These are phyloP conservation scores for Nymphaea colorata DNA, from an alignment of 164 flowering plant species.

Conservation along the genomic window DNA sequence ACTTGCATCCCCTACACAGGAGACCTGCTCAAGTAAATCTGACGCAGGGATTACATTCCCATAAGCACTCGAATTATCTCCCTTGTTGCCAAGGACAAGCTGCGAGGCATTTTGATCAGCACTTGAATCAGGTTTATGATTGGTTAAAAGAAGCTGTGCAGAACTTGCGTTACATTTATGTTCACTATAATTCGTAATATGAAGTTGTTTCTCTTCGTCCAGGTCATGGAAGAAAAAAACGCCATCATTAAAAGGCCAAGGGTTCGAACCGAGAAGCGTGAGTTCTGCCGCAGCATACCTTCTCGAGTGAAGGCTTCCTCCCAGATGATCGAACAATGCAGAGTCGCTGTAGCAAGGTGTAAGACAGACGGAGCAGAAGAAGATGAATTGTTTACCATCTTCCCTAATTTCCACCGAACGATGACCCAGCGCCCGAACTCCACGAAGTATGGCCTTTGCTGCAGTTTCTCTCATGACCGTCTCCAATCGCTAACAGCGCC, in stretches of 20 bases:
- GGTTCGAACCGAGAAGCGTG: slow-evolving; percentile 58
- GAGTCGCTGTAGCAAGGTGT: slow-evolving; percentile 68
- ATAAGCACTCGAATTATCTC: background rate
- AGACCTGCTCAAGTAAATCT: background rate
- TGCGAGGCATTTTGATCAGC: background rate
- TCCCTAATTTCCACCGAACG: slow-evolving; percentile 67
- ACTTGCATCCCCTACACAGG: background rate
- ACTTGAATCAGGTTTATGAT: background rate
- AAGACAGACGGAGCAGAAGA: slow-evolving; percentile 75
- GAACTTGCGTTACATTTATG: background rate
- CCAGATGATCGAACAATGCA: slow-evolving; percentile 51
- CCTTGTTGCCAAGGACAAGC: background rate
- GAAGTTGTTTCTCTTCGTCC: slow-evolving; percentile 14
- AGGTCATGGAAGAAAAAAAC: slow-evolving; percentile 52
- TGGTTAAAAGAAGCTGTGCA: background rate
- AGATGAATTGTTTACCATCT: slow-evolving; percentile 57
- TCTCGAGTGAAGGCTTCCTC: slow-evolving; percentile 52
- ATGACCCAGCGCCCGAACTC: slow-evolving; percentile 63
- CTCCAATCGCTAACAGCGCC: too few relatives aligned
- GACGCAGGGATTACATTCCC: too few relatives aligned
- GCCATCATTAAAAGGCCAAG: slow-evolving; percentile 97
- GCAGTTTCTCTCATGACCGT: slow-evolving; percentile 24
- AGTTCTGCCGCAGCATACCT: slow-evolving; percentile 47
- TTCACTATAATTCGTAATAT: slow-evolving; percentile 4
- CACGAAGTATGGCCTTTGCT: slow-evolving; percentile 39